These are phyloP conservation scores for Melastoma candidum DNA, from an alignment of 441 rosid genomes.

Conservation along the genomic window DNA sequence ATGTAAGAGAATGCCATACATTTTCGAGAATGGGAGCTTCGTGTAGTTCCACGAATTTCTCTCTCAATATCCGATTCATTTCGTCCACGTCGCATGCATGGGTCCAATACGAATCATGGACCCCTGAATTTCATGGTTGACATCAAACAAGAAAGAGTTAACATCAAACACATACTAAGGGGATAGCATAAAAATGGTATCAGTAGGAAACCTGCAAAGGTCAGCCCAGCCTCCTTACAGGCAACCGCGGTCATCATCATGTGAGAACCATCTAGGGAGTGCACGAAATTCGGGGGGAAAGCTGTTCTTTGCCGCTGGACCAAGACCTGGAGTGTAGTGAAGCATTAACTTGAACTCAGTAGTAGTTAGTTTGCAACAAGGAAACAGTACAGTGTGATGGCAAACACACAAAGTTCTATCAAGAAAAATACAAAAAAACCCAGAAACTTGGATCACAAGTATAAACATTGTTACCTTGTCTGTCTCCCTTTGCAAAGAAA, in stretches of 20 bases:
- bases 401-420: too few relatives aligned
- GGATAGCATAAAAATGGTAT: neutral
- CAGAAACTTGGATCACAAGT: too few relatives aligned
- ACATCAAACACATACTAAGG: constrained; percentile 1
- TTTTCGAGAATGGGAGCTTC: constrained; percentile 5
- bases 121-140: constrained; percentile 2
- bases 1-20: neutral
- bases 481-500: constrained; percentile 82
- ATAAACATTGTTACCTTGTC: constrained; percentile 43
- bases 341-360: too few relatives aligned
- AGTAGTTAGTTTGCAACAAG: too few relatives aligned
- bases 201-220: neutral
- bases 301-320: constrained; percentile 7
- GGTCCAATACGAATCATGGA: constrained; percentile 9
- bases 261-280: constrained; percentile 10
- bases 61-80: constrained; percentile 4
- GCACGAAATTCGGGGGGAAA: constrained; percentile 10
- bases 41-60: constrained; percentile 4
- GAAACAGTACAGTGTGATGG: too few relatives aligned
- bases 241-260: constrained; percentile 8
- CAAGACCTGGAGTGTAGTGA: constrained; percentile 3
- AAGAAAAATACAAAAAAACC: too few relatives aligned
- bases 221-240: constrained; percentile 4
- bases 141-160: neutral
- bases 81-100: constrained; percentile 10